phyloP scores from a whole-genome alignment of 768 basidiomycete species.

The Rhodotorula taiwanensis region DNA sequence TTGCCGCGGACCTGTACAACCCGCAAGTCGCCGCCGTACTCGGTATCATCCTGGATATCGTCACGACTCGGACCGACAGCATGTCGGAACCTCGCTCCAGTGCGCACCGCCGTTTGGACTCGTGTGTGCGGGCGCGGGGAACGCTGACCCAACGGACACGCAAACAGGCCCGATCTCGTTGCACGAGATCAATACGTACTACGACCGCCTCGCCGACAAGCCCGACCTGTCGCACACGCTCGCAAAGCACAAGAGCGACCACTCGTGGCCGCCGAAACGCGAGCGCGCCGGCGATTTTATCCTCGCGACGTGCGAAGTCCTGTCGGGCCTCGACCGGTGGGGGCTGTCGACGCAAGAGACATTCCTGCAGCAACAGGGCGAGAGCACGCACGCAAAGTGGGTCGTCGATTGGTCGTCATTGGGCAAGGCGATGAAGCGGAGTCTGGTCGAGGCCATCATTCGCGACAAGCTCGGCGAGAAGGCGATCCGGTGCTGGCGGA shows the following conservation, averaged over 20 bases:
- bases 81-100: slow-evolving; percentile 13
- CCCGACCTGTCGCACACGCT: slow-evolving; percentile 29
- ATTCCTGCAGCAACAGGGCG: slow-evolving; percentile 23
- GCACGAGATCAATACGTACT: slow-evolving; percentile 36
- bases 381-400: slow-evolving; percentile 30
- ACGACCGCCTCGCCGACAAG: slow-evolving; percentile 20
- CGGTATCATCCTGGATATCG: slow-evolving; percentile 31
- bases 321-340: slow-evolving; percentile 24
- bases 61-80: slow-evolving; percentile 11
- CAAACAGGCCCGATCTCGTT: slow-evolving; percentile 34
- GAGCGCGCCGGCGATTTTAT: slow-evolving; percentile 13
- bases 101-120: slow-evolving; percentile 5
- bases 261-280: slow-evolving; percentile 15
- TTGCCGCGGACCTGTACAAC: slow-evolving; percentile 75
- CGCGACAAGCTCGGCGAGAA: slow-evolving; percentile 75
- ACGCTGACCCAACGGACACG: not conserved
- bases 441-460: slow-evolving; percentile 68
- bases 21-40: slow-evolving; percentile 40
- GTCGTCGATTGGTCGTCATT: slow-evolving; percentile 67
- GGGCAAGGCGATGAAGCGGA: slow-evolving; percentile 58
- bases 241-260: slow-evolving; percentile 8
- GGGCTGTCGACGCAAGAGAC: slow-evolving; percentile 14
- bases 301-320: slow-evolving; percentile 26
- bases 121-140: not conserved
- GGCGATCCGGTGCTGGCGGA: slow-evolving; percentile 71